phyloP scores from a whole-genome alignment of 495 filamentous ascomycete species.

The Chaetomium cochliodes region DNA sequence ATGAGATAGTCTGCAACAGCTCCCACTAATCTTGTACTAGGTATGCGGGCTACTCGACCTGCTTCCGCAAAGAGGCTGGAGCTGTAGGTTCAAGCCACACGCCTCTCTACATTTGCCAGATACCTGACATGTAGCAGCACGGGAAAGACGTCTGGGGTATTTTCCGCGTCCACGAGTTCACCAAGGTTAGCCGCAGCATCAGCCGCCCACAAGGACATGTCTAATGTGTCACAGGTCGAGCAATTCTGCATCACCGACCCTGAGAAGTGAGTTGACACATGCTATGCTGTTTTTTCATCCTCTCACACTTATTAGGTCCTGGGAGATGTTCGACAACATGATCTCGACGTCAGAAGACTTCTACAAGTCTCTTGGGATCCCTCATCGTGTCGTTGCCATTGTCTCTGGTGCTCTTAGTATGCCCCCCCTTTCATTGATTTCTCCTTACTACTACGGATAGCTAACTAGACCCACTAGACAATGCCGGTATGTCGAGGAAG shows the following conservation, averaged over 20 bases:
- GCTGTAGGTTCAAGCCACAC: constrained; percentile 35
- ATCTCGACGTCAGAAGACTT: constrained; percentile 87
- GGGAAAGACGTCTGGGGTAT: constrained; percentile 98
- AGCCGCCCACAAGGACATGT: neutral
- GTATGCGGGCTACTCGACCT: constrained; percentile 91
- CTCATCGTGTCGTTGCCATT: constrained; percentile 87
- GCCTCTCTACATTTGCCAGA: neutral
- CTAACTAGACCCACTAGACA: constrained; percentile 27
- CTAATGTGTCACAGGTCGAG: constrained; percentile 59
- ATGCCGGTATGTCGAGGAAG: constrained; percentile 20
- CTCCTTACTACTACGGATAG: neutral
- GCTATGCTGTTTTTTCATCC: neutral
- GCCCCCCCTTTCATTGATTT: neutral
- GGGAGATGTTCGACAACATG: constrained; percentile 92
- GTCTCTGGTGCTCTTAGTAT: constrained; percentile 83
- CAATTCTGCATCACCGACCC: constrained; percentile 94
- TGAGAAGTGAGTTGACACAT: constrained; percentile 54
- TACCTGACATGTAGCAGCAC: constrained; percentile 46
- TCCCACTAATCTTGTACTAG: constrained; percentile 1
- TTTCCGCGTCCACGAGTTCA: constrained; percentile 97
- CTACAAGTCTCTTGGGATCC: constrained; percentile 83
- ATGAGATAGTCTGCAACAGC: constrained; percentile 29
- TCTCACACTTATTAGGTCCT: constrained; percentile 50
- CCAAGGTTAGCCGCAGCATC: constrained; percentile 60
- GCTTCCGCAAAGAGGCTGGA: constrained; percentile 93